Evolutionary conservation across 768 basidiomycete species (phyloP), one percentile per base, ranked within the genome.

Genomic region (Pholiota molesta): DNA sequence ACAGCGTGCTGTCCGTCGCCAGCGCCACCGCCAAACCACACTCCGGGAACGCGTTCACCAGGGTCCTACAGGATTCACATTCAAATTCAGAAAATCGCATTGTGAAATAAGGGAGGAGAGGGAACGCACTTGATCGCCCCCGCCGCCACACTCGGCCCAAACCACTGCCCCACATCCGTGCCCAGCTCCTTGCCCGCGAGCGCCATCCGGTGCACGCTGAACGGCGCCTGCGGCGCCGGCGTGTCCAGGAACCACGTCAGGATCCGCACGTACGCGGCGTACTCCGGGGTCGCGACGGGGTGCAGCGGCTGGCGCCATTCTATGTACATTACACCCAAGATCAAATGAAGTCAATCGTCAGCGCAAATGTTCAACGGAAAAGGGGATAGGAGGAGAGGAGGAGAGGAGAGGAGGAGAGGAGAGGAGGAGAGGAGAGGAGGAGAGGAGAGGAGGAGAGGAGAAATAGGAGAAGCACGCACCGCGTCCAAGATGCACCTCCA

Each of bases 151-250:
- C 93, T 96, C 0, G 97, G 97, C 0, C 97, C 97, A 69, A 99
- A 99, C 97, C 97, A 99, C 74, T 95, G 91, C 0, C 97, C 97
- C 0, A 98, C 91, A 65, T 95, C 93, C 63, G 93, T 98, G 13
- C 97, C 97, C 1, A 98, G 83, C 67, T 95, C 91, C 71, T 98
- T 96, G 0, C 97, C 97, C 0, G 95, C 91, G 21, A 95, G 79
- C 0, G 96, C 96, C 91, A 99, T 97, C 52, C 94, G 85, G 74
- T 99, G 97, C 7, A 99, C 93, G 66, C 92, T 92, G 72, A 99
- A 99, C 0, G 97, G 97, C 17, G 90, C 88, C 31, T 89, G 79
- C 0, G 92, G 86, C 0, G 88, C 83, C 0, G 96, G 96, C 2
- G 90, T 89, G 71, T 99, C 97, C 51, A 98, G 77, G 78, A 99